These are phyloP conservation scores for Cucumis cinereus DNA, from an alignment of 306 rosid genomes.

Conservation along the genomic window DNA sequence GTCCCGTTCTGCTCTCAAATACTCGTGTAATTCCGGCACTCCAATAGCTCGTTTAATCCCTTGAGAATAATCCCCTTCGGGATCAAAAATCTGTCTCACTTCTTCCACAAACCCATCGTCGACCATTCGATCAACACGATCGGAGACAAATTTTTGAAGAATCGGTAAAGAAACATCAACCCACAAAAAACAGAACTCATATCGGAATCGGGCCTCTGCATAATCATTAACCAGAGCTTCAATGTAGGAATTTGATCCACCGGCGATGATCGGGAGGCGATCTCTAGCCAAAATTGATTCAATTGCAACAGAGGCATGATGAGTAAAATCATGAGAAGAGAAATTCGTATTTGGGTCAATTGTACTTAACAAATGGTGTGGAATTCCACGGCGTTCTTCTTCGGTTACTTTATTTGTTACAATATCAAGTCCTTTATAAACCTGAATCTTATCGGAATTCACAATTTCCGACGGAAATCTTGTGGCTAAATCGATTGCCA, in stretches of 20 bases:
- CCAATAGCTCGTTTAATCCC: constrained; percentile 14
- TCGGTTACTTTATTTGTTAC: constrained; percentile 10
- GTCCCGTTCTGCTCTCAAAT: not conserved
- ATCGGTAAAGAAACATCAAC: constrained; percentile 6
- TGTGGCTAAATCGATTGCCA: constrained; percentile 5
- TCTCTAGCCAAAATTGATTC: not conserved
- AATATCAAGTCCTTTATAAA: constrained; percentile 7
- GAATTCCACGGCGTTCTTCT: constrained; percentile 8
- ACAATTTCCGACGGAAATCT: constrained; percentile 11
- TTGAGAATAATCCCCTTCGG: not conserved
- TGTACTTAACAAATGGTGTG: constrained; percentile 8
- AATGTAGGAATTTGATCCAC: constrained; percentile 13
- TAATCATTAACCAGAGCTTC: constrained; percentile 2
- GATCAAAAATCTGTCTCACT: constrained; percentile 7
- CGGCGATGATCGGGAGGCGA: constrained; percentile 12
- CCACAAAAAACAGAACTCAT: constrained; percentile 14
- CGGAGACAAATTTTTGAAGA: not conserved
- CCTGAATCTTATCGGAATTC: constrained; percentile 16
- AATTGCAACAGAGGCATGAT: not conserved
- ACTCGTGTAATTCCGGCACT: constrained; percentile 12
- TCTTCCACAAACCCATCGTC: not conserved
- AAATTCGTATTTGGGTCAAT: constrained; percentile 1
- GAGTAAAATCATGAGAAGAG: not conserved
- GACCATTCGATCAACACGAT: constrained; percentile 14
- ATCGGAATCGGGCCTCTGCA: not conserved